A percentile compares a stretch with the other conserved stretches of the same genome.
These are phyloP conservation scores for Bullera alba DNA, from an alignment of 768 basidiomycete species.

Conservation along the genomic window DNA sequence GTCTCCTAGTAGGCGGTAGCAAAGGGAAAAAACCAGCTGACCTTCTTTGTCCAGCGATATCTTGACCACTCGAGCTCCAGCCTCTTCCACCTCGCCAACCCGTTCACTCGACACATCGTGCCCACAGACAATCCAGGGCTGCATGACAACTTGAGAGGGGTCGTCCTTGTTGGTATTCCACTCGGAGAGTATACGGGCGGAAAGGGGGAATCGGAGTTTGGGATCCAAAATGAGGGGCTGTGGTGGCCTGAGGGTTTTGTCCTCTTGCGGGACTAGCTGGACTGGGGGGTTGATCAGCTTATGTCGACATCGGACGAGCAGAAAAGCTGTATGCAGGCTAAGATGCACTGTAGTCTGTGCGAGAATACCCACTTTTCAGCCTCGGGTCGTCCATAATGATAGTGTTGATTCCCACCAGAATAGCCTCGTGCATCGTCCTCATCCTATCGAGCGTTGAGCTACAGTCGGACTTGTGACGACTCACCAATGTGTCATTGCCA, in stretches of 20 bases:
- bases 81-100: slow-evolving; percentile 52
- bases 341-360: no score
- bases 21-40: slow-evolving; percentile 17
- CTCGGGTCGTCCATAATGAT: slow-evolving; percentile 87
- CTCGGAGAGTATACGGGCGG: slow-evolving; percentile 53
- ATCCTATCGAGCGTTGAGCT: slow-evolving; percentile 55
- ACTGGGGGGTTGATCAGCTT: slow-evolving; percentile 19
- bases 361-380: slow-evolving; percentile 64
- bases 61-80: slow-evolving; percentile 63
- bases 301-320: background rate
- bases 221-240: slow-evolving; percentile 79
- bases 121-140: slow-evolving; percentile 66
- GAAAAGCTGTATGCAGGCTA: no score
- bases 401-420: slow-evolving; percentile 84
- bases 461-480: slow-evolving; percentile 18
- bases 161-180: slow-evolving; percentile 54
- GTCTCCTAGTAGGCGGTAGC: background rate
- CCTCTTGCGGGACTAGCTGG: slow-evolving; percentile 32
- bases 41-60: slow-evolving; percentile 49
- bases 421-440: slow-evolving; percentile 84
- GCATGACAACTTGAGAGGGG: slow-evolving; percentile 54
- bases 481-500: slow-evolving; percentile 91
- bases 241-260: slow-evolving; percentile 46
- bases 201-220: slow-evolving; percentile 58
- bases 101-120: slow-evolving; percentile 46